Percentiles rank a stretch among this genome's conserved stretches.
Evolutionary conservation across 2,329 filamentous ascomycete genomes (phyloP).

Genomic region (Talaromyces sp.): DNA sequence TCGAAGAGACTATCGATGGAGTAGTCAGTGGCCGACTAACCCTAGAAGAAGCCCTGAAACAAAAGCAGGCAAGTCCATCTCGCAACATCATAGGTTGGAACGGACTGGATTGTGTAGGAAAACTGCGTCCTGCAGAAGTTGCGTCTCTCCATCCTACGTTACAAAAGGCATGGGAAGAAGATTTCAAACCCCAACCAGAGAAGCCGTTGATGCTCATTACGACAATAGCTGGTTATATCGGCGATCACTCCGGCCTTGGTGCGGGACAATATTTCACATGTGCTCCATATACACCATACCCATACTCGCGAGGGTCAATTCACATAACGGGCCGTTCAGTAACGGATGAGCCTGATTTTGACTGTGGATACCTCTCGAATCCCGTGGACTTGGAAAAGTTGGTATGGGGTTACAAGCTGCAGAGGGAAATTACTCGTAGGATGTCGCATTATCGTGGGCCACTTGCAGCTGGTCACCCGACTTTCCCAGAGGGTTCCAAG

Average conservation of each 20-base stretch:
- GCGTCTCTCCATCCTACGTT: slow-evolving; percentile 51
- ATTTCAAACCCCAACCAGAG: slow-evolving; percentile 46
- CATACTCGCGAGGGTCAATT: slow-evolving; percentile 56
- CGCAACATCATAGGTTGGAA: slow-evolving; percentile 52
- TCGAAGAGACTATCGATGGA: slow-evolving; percentile 51
- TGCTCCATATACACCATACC: slow-evolving; percentile 54
- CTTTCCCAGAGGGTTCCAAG: slow-evolving; percentile 42
- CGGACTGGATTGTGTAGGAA: slow-evolving; percentile 51
- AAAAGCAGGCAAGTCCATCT: slow-evolving; percentile 38
- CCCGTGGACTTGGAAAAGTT: slow-evolving; percentile 54
- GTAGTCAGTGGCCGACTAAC: slow-evolving; percentile 48
- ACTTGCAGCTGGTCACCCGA: slow-evolving; percentile 34
- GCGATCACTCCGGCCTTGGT: slow-evolving; percentile 27
- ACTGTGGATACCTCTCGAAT: slow-evolving; percentile 54
- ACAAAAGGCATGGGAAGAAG: slow-evolving; percentile 50
- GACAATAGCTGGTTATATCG: slow-evolving; percentile 18
- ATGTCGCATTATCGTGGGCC: slow-evolving; percentile 48
- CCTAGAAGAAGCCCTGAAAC: slow-evolving; percentile 42
- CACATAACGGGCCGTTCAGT: slow-evolving; percentile 48
- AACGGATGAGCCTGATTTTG: slow-evolving; percentile 50
- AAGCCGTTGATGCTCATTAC: slow-evolving; percentile 27
- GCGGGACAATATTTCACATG: slow-evolving; percentile 51
- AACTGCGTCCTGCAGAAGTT: slow-evolving; percentile 55
- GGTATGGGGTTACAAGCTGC: slow-evolving; percentile 60
- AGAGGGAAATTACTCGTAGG: slow-evolving; percentile 57